Percentiles rank a stretch among this genome's conserved stretches.
phyloP scores from a whole-genome alignment of 179 eudicot species.

The Carnegiea gigantea region DNA sequence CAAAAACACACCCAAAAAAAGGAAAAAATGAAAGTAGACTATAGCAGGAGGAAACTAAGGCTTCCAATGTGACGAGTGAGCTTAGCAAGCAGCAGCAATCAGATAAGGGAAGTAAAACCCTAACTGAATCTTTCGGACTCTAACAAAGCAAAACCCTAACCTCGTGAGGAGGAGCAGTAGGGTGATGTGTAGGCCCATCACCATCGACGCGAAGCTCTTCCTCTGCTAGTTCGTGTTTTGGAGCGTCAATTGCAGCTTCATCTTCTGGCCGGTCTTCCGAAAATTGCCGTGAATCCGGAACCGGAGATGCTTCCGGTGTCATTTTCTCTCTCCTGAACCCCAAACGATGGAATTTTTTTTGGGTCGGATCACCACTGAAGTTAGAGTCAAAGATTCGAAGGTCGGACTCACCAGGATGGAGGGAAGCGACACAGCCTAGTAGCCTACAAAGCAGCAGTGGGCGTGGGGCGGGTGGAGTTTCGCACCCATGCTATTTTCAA shows the following conservation, averaged over 20 bases:
- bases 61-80: neutral
- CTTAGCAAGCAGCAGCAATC: neutral
- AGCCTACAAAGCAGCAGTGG: too few species aligned
- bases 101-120: constrained; percentile 23
- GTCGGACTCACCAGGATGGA: neutral
- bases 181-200: constrained; percentile 50
- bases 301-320: constrained; percentile 28
- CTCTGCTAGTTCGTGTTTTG: constrained; percentile 26
- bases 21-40: neutral
- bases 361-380: neutral
- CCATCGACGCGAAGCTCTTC: constrained; percentile 16
- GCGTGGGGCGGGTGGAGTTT: too few species aligned
- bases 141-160: constrained; percentile 26
- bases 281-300: neutral
- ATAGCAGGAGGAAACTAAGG: neutral
- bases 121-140: neutral
- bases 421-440: too few species aligned
- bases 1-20: neutral
- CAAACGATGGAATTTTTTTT: neutral
- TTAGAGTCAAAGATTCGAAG: neutral
- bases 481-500: too few species aligned
- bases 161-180: constrained; percentile 80
- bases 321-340: constrained; percentile 5
- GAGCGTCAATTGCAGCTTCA: neutral
- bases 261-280: neutral